phyloP scores from a whole-genome alignment of 495 filamentous ascomycete species.

The Penicillium bialowiezense region DNA sequence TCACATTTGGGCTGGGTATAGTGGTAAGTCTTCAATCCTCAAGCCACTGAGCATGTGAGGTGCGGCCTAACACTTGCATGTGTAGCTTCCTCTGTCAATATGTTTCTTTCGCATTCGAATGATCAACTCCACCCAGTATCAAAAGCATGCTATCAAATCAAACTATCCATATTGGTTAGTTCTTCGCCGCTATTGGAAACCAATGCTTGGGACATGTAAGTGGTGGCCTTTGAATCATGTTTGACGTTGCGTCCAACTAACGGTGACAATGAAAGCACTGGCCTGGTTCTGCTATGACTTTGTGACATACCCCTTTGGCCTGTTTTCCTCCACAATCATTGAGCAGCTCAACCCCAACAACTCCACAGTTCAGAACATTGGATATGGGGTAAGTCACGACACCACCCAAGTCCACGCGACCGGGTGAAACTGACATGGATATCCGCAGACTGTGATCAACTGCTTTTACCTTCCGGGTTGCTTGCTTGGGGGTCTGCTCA shows the following conservation, averaged over 20 bases:
- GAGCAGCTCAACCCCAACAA: conserved; percentile 34
- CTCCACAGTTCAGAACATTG: conserved; percentile 42
- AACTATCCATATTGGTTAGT: conserved; percentile 34
- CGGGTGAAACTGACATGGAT: background rate
- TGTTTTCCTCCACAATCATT: conserved; percentile 39
- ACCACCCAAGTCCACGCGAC: background rate
- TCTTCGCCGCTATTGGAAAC: conserved; percentile 38
- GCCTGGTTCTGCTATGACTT: conserved; percentile 45
- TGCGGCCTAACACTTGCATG: no score
- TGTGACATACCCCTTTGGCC: conserved; percentile 39
- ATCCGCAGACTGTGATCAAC: conserved; percentile 39
- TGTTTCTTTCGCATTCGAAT: conserved; percentile 40
- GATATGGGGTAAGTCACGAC: conserved; percentile 30
- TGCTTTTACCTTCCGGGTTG: conserved; percentile 49
- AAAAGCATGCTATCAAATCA: conserved; percentile 34
- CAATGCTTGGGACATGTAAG: conserved; percentile 38
- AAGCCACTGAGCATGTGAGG: no score
- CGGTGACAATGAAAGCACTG: conserved; percentile 12
- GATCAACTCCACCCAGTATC: conserved; percentile 36
- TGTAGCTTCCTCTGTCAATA: conserved; percentile 28
- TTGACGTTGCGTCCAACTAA: background rate
- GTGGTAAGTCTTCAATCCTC: conserved; percentile 29
- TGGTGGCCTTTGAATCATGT: background rate
- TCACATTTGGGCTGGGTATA: conserved; percentile 34
- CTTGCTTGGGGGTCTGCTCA: conserved; percentile 44